phyloP scores from a whole-genome alignment of 2,329 filamentous ascomycete genomes.

The Penicillium italicum region DNA sequence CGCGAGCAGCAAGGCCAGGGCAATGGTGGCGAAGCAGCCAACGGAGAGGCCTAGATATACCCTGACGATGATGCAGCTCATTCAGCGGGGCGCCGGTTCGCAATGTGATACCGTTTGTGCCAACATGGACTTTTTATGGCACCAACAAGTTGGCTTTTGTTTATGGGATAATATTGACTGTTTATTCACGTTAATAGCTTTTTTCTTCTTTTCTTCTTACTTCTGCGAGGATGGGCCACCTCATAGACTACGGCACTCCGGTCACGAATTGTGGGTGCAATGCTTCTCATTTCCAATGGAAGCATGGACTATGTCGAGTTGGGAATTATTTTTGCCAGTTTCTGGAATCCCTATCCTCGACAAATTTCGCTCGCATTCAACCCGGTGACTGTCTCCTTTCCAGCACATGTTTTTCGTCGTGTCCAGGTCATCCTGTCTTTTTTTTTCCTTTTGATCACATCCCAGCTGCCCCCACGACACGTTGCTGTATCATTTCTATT shows the following conservation, averaged over 20 bases:
- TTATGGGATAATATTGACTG: constrained; percentile 41
- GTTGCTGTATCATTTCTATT: constrained; percentile 24
- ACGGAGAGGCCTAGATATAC: constrained; percentile 38
- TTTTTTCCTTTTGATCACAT: constrained; percentile 15
- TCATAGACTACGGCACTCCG: constrained; percentile 32
- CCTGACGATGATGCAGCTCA: constrained; percentile 28
- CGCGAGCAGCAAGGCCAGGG: constrained; percentile 66
- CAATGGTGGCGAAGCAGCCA: constrained; percentile 31
- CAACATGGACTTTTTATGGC: constrained; percentile 34
- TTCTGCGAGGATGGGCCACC: constrained; percentile 19
- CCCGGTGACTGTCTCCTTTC: constrained; percentile 6
- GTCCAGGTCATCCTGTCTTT: constrained; percentile 12
- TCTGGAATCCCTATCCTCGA: background rate
- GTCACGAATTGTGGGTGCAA: constrained; percentile 27
- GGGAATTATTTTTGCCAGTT: background rate
- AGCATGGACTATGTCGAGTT: background rate
- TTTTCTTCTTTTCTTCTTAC: constrained; percentile 23
- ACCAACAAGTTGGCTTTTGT: constrained; percentile 33
- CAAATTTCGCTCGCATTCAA: constrained; percentile 4
- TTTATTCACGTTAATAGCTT: constrained; percentile 43
- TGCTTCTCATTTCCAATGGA: constrained; percentile 7
- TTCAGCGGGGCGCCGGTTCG: constrained; percentile 29
- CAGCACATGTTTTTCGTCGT: constrained; percentile 4
- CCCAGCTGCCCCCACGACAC: constrained; percentile 18
- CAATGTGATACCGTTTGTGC: constrained; percentile 35